Percentiles rank a stretch among this genome's conserved stretches.
These are phyloP conservation scores for Termitomyces sp. DNA, from an alignment of 768 basidiomycete genomes.

Conservation along the genomic window DNA sequence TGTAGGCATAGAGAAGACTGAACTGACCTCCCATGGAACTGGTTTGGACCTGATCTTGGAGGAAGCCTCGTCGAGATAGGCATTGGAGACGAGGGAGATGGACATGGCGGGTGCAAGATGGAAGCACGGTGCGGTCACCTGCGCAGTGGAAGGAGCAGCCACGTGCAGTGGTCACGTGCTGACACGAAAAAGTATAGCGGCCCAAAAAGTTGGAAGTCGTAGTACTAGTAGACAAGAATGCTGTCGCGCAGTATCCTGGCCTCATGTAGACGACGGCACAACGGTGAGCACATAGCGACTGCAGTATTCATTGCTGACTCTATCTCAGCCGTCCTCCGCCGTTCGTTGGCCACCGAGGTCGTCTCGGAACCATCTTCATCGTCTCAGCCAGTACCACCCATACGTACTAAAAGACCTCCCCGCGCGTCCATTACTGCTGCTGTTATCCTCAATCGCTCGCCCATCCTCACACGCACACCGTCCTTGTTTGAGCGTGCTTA, in stretches of 20 bases:
- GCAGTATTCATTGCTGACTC: neutral
- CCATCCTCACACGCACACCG: constrained; percentile 68
- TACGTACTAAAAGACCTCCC: constrained; percentile 14
- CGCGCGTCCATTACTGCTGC: constrained; percentile 46
- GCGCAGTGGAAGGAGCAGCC: constrained; percentile 1
- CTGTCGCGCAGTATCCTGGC: constrained; percentile 29
- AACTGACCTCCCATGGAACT: constrained; percentile 91
- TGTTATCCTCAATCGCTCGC: constrained; percentile 76
- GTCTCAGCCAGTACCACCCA: constrained; percentile 14
- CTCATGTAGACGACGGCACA: constrained; percentile 27
- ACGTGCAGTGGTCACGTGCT: constrained; percentile 12
- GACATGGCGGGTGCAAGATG: constrained; percentile 46
- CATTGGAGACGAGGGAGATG: constrained; percentile 71
- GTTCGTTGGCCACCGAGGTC: constrained; percentile 44
- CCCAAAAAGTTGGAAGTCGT: constrained; percentile 3
- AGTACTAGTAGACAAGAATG: constrained; percentile 15
- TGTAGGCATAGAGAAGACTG: neutral
- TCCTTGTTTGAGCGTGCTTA: constrained; percentile 77
- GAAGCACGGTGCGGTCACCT: neutral
- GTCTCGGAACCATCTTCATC: constrained; percentile 16
- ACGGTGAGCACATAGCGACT: constrained; percentile 22
- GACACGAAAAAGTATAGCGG: neutral
- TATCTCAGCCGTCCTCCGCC: constrained; percentile 20
- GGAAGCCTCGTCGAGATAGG: constrained; percentile 83
- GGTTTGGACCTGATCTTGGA: constrained; percentile 86